These are phyloP conservation scores for Rhynchospora pubera DNA, from an alignment of 176 grass and related monocot genomes.

Conservation along the genomic window DNA sequence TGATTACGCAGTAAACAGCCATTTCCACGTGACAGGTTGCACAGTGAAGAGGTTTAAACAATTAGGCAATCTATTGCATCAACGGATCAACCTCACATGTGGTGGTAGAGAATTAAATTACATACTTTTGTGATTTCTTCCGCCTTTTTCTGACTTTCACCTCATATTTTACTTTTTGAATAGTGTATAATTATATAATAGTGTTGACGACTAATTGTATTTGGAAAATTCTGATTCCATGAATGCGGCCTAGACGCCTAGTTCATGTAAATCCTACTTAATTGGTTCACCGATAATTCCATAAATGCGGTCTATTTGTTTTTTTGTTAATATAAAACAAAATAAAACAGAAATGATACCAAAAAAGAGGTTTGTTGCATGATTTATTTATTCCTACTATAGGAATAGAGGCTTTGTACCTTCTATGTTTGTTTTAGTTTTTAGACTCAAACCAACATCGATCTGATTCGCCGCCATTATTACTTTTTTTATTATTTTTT, in stretches of 20 bases:
- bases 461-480: background rate
- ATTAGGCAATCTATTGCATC: background rate
- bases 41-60: background rate
- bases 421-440: background rate
- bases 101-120: background rate
- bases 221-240: background rate
- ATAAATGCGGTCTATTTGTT: background rate
- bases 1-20: background rate
- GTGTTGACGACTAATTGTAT: background rate
- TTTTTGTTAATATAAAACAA: background rate
- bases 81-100: background rate
- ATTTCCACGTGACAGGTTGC: background rate
- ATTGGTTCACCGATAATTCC: background rate
- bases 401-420: background rate
- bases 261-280: background rate
- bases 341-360: too few relatives aligned
- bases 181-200: too few relatives aligned
- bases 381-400: too few relatives aligned
- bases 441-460: background rate
- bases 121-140: background rate
- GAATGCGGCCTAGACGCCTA: background rate
- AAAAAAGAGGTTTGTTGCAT: too few relatives aligned
- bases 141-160: constrained; percentile 8
- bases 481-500: too few relatives aligned
- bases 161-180: background rate